Conservation (phyloP, 73 alveolate species). For the Paramecium sonneborni region DNA sequence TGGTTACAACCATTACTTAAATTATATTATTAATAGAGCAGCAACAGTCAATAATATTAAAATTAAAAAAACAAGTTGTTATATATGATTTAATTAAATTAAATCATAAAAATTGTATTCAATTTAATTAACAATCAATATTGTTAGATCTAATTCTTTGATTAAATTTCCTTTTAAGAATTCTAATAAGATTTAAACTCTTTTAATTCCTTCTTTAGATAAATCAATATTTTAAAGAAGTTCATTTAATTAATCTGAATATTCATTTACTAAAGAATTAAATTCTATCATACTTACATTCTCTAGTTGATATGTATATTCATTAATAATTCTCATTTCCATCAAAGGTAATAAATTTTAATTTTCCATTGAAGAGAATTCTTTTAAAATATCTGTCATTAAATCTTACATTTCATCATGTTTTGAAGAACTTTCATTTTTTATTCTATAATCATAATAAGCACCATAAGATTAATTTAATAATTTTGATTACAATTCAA, state of each 20-base stretch:
- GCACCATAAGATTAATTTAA: neutral
- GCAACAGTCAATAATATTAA: neutral
- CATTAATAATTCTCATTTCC: neutral
- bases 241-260: neutral
- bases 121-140: neutral
- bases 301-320: neutral
- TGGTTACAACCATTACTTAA: neutral
- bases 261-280: neutral
- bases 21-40: neutral
- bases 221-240: neutral
- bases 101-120: neutral
- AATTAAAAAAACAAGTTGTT: neutral
- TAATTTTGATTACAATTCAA: neutral
- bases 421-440: conserved; percentile 8
- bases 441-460: neutral
- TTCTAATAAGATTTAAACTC: neutral
- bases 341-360: neutral
- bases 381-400: neutral
- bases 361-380: neutral
- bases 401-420: neutral
- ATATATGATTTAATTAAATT: neutral
- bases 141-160: neutral
- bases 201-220: neutral
- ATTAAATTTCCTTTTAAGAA: neutral
- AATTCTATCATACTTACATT: neutral